phyloP scores from a whole-genome alignment of 2,329 filamentous ascomycete genomes.

The Aspergillus ochraceoroseus region DNA sequence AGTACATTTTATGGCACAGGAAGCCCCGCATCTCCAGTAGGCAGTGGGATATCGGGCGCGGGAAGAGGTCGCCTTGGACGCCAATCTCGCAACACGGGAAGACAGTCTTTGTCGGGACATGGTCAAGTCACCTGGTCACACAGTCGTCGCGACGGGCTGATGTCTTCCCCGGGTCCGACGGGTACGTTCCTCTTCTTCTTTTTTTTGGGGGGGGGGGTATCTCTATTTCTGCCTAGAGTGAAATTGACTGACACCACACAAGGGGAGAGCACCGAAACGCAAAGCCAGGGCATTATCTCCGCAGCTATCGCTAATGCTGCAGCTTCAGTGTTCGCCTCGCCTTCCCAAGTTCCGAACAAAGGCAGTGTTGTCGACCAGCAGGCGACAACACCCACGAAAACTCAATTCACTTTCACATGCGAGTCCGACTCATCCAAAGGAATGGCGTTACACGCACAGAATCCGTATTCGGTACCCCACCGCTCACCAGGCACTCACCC shows the following conservation, averaged over 20 bases:
- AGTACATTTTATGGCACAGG: slow-evolving; percentile 56
- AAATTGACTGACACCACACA: slow-evolving; percentile 7
- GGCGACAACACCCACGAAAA: slow-evolving; percentile 62
- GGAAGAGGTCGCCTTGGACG: slow-evolving; percentile 81
- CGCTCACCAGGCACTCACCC: slow-evolving; percentile 33
- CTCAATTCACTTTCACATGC: slow-evolving; percentile 95
- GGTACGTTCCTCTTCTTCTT: slow-evolving; percentile 24
- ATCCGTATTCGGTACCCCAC: slow-evolving; percentile 39
- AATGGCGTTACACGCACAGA: slow-evolving; percentile 66
- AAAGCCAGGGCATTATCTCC: slow-evolving; percentile 78
- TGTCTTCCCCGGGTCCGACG: slow-evolving; percentile 40
- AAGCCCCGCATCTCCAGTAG: slow-evolving; percentile 51
- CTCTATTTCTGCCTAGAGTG: not conserved
- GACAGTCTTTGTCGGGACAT: slow-evolving; percentile 59
- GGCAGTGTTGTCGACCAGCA: slow-evolving; percentile 71
- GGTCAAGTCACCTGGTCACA: slow-evolving; percentile 53
- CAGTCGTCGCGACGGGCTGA: slow-evolving; percentile 46
- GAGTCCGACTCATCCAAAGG: slow-evolving; percentile 81
- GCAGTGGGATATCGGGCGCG: slow-evolving; percentile 73
- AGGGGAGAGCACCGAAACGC: slow-evolving; percentile 37
- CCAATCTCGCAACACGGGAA: slow-evolving; percentile 45
- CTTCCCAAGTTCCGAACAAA: slow-evolving; percentile 66
- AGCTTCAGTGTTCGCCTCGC: slow-evolving; percentile 60
- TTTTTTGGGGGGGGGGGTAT: too few relatives aligned
- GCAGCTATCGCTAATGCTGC: slow-evolving; percentile 86